Percentiles rank a stretch among this genome's conserved stretches.
Conservation (phyloP, 371 early-diverging fungal genomes). For the Rhizomucor pusillus region DNA sequence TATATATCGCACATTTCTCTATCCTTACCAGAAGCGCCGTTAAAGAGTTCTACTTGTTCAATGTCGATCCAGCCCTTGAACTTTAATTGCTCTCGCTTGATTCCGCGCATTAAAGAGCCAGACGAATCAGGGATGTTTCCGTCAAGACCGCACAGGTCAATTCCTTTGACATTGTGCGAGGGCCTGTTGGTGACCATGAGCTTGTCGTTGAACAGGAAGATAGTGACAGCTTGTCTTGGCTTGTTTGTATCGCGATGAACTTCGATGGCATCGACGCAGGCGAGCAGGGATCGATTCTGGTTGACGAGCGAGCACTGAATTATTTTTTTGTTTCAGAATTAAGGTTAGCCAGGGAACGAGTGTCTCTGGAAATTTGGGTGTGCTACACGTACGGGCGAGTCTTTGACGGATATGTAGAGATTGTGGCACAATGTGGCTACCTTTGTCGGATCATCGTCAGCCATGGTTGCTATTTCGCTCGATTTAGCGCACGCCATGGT, state of each 20-base stretch:
- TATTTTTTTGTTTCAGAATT: background rate
- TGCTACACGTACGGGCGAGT: conserved; percentile 37
- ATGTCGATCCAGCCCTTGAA: conserved; percentile 52
- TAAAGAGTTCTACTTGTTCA: conserved; percentile 36
- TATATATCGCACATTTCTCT: no score
- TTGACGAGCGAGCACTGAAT: conserved; percentile 38
- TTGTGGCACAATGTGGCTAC: conserved; percentile 38
- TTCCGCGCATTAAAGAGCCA: conserved; percentile 6
- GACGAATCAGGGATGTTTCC: conserved; percentile 1
- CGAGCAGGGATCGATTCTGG: conserved; percentile 35
- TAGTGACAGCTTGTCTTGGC: conserved; percentile 31
- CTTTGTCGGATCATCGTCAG: conserved; percentile 42
- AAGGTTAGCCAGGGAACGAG: conserved; percentile 5
- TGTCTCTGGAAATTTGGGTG: background rate
- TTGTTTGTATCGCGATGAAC: conserved; percentile 28
- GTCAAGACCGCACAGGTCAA: conserved; percentile 20
- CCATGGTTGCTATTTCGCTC: conserved; percentile 39
- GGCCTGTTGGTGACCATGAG: conserved; percentile 42
- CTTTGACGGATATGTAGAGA: conserved; percentile 36
- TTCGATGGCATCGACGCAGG: conserved; percentile 41
- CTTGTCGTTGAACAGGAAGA: conserved; percentile 43
- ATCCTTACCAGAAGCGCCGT: conserved; percentile 41
- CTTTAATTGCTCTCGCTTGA: conserved; percentile 23
- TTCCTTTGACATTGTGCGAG: conserved; percentile 22
- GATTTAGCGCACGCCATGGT: conserved; percentile 30